Evolutionary conservation across 2,329 filamentous ascomycete species (phyloP).

Genomic region (Ascosphaera acerosa): DNA sequence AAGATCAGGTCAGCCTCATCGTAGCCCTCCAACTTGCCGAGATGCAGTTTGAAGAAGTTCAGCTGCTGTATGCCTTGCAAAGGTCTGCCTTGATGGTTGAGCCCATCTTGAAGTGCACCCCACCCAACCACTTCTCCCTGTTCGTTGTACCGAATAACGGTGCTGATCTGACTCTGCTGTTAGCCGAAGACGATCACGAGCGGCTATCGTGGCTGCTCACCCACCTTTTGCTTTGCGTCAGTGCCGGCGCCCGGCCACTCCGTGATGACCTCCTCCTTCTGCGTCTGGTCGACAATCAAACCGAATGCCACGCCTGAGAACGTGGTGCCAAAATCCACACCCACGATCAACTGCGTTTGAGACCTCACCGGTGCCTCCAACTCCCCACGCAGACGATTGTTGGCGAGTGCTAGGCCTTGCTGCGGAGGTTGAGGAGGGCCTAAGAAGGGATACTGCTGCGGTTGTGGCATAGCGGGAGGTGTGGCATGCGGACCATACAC

Average conservation of each 20-base stretch:
- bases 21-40: slow-evolving; percentile 96
- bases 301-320: slow-evolving; percentile 93
- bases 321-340: slow-evolving; percentile 96
- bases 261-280: slow-evolving; percentile 95
- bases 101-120: background rate
- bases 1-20: slow-evolving; percentile 99
- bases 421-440: slow-evolving; percentile 12
- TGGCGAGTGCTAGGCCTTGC: too few species aligned
- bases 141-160: background rate
- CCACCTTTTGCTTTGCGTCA: slow-evolving; percentile 94
- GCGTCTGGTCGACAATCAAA: slow-evolving; percentile 85
- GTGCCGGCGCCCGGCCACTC: slow-evolving; percentile 97
- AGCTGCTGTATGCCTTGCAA: slow-evolving; percentile 97
- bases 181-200: slow-evolving; percentile 4
- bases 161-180: slow-evolving; percentile 5
- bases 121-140: background rate
- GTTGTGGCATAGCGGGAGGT: background rate
- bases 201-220: slow-evolving; percentile 1
- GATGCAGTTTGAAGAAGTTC: slow-evolving; percentile 98
- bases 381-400: slow-evolving; percentile 25
- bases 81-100: slow-evolving; percentile 13
- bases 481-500: too few species aligned
- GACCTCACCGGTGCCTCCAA: slow-evolving; percentile 70
- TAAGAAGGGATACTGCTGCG: background rate
- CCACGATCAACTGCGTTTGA: slow-evolving; percentile 93